Evolutionary conservation across 1,284 basidiomycete species (phyloP).

Genomic region (Omphalotus olearius): DNA sequence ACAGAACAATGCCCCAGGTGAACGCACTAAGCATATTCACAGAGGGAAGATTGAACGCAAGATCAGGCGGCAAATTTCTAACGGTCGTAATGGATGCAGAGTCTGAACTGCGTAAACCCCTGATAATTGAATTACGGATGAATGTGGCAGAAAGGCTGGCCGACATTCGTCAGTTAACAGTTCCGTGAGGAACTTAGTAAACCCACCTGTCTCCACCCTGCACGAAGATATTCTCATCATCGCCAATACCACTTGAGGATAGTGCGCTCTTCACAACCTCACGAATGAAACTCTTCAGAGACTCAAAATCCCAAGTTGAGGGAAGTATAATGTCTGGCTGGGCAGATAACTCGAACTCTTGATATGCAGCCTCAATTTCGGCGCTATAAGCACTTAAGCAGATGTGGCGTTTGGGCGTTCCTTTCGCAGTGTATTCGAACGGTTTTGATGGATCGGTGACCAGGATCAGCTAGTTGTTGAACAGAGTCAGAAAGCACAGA

Average conservation of each 20-base stretch:
- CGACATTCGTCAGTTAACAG: not conserved
- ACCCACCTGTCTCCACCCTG: conserved; percentile 4
- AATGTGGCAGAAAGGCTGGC: conserved; percentile 2
- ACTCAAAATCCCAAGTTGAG: not conserved
- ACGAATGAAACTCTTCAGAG: not conserved
- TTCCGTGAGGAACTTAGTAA: no score
- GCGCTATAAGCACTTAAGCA: conserved; percentile 23
- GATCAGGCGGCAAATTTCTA: not conserved
- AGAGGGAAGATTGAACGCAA: conserved; percentile 1
- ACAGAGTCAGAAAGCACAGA: conserved; percentile 22
- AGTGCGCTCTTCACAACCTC: not conserved
- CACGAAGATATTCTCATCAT: not conserved
- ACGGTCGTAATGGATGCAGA: not conserved
- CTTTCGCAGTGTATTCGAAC: conserved; percentile 28
- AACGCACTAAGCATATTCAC: not conserved
- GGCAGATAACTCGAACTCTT: not conserved
- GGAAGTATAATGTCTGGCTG: not conserved
- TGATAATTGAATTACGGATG: conserved; percentile 5
- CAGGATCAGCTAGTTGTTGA: conserved; percentile 31
- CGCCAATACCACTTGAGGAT: not conserved
- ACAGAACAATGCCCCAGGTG: not conserved
- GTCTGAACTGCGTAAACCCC: not conserved
- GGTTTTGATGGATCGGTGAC: conserved; percentile 25
- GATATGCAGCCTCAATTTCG: conserved; percentile 24
- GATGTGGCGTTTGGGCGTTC: conserved; percentile 22